Evolutionary conservation across 2,329 filamentous ascomycete genomes (phyloP).

Genomic region (Aspergillus sp.): DNA sequence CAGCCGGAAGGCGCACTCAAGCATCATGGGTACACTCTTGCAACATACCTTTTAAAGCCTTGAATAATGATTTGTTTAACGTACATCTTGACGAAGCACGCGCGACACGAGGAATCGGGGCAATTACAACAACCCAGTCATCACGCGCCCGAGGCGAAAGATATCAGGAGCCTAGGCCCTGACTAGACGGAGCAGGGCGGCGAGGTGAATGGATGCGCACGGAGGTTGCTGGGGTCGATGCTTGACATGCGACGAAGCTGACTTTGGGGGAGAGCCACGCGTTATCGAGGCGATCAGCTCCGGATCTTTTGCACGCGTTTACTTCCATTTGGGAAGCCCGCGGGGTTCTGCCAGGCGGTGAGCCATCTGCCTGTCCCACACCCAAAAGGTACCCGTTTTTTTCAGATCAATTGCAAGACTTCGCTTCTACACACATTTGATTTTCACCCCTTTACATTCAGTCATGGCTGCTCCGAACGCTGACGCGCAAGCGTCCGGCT

Average conservation of each 20-base stretch:
- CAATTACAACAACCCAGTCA: slow-evolving; percentile 29
- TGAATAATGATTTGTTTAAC: slow-evolving; percentile 99
- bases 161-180: slow-evolving; percentile 6
- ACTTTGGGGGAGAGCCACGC: slow-evolving; percentile 20
- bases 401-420: slow-evolving; percentile 11
- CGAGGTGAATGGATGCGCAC: slow-evolving; percentile 3
- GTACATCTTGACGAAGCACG: slow-evolving; percentile 67
- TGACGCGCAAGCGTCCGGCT: slow-evolving; percentile 25
- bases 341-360: slow-evolving; percentile 44
- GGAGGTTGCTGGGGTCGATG: slow-evolving; percentile 4
- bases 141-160: slow-evolving; percentile 28
- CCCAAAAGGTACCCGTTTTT: slow-evolving; percentile 18
- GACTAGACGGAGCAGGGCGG: not conserved
- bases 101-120: slow-evolving; percentile 30
- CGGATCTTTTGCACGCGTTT: slow-evolving; percentile 18
- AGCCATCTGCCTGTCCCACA: slow-evolving; percentile 1
- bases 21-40: not conserved
- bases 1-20: slow-evolving; percentile 19
- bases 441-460: not conserved
- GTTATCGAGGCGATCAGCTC: slow-evolving; percentile 20
- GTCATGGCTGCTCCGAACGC: slow-evolving; percentile 30
- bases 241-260: slow-evolving; percentile 17
- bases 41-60: slow-evolving; percentile 90
- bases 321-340: slow-evolving; percentile 18
- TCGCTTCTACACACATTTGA: not conserved